phyloP scores from a whole-genome alignment of 2,329 filamentous ascomycete genomes.

The Emmonsiellopsis sp. region DNA sequence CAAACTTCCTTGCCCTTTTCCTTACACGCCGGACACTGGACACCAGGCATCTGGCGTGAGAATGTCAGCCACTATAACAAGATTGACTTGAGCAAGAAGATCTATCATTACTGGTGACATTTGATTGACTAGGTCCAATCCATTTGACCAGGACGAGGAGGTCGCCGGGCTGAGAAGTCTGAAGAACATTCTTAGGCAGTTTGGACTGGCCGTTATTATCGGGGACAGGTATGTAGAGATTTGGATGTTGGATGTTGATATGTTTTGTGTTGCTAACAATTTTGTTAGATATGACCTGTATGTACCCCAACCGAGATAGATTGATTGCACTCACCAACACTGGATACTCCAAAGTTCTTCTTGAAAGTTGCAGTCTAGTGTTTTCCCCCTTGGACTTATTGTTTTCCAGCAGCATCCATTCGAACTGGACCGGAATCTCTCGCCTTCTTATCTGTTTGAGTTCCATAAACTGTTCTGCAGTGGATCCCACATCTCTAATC shows the following conservation, averaged over 20 bases:
- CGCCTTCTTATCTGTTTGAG: too few relatives aligned
- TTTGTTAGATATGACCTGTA: too few relatives aligned
- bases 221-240: not conserved
- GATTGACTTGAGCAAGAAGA: not conserved
- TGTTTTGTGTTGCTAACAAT: not conserved
- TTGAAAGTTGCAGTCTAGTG: too few relatives aligned
- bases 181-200: not conserved
- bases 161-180: not conserved
- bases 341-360: too few relatives aligned
- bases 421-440: too few relatives aligned
- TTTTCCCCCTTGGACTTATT: too few relatives aligned
- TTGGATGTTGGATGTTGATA: not conserved
- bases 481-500: not conserved
- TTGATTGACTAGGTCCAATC: not conserved
- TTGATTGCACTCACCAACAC: too few relatives aligned
- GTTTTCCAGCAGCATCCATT: too few relatives aligned
- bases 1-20: conserved; percentile 29
- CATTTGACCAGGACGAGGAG: not conserved
- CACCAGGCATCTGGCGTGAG: conserved; percentile 33
- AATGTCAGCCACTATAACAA: not conserved
- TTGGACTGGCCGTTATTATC: not conserved
- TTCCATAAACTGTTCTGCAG: not conserved
- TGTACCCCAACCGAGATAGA: too few relatives aligned
- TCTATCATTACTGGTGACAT: conserved; percentile 11
- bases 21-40: conserved; percentile 31